Evolutionary conservation across 768 basidiomycete species (phyloP).

Genomic region (Phylloporus rhodoxanthus): DNA sequence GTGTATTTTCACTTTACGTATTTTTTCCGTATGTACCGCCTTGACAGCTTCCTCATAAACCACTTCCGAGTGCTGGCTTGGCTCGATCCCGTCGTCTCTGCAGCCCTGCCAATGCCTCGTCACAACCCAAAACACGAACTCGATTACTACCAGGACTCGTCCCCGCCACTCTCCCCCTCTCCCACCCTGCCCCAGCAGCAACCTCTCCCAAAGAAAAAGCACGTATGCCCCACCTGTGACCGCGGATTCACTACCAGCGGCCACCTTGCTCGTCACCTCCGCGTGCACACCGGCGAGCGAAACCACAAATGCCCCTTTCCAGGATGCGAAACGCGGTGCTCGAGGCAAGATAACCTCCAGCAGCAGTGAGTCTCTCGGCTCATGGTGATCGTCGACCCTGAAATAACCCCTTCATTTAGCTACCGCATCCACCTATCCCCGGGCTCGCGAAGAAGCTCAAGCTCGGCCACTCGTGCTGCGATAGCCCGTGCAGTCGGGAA

Average conservation of each 20-base stretch:
- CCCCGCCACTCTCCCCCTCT: constrained; percentile 17
- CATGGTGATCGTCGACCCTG: constrained; percentile 7
- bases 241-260: constrained; percentile 84
- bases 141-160: constrained; percentile 22
- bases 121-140: constrained; percentile 27
- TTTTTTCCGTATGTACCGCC: constrained; percentile 34
- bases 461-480: constrained; percentile 50
- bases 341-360: constrained; percentile 80
- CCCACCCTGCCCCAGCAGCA: not conserved
- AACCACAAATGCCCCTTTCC: constrained; percentile 94
- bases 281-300: constrained; percentile 87
- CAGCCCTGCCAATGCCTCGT: constrained; percentile 33
- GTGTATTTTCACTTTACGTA: constrained; percentile 30
- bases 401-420: constrained; percentile 33
- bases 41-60: constrained; percentile 34
- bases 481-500: constrained; percentile 39
- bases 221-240: constrained; percentile 68
- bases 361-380: constrained; percentile 24
- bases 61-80: constrained; percentile 21
- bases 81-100: constrained; percentile 20
- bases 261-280: constrained; percentile 81
- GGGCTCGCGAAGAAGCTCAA: constrained; percentile 63
- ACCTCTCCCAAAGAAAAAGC: constrained; percentile 30
- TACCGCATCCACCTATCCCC: constrained; percentile 81
- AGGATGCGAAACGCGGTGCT: constrained; percentile 89